A percentile compares a stretch with the other conserved stretches of the same genome.
Evolutionary conservation across 176 grass and related monocot species (phyloP).

Genomic region (Paspalum notatum): DNA sequence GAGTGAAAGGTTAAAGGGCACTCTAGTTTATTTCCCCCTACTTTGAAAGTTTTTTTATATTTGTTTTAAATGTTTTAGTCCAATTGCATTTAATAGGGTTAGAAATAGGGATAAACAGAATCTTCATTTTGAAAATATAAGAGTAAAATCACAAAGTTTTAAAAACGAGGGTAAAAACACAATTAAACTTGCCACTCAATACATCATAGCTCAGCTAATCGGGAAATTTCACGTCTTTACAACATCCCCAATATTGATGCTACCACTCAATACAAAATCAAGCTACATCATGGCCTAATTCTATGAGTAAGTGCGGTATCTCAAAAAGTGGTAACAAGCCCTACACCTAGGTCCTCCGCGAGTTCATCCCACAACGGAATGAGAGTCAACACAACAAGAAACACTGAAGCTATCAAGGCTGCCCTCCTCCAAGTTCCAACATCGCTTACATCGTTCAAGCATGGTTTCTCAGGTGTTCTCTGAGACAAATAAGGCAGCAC

Average conservation of each 20-base stretch:
- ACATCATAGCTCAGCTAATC: conserved; percentile 4
- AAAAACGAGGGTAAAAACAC: too few species aligned
- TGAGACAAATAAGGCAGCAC: conserved; percentile 37
- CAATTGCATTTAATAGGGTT: too few species aligned
- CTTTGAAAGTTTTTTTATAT: too few species aligned
- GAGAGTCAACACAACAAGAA: conserved; percentile 82
- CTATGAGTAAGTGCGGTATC: too few species aligned
- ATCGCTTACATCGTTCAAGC: conserved; percentile 93
- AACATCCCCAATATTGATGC: background rate
- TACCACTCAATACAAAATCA: conserved; percentile 54
- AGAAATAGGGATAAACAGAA: too few species aligned
- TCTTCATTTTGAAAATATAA: too few species aligned
- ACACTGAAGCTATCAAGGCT: conserved; percentile 56
- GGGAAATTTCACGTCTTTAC: conserved; percentile 25
- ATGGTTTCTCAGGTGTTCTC: conserved; percentile 87
- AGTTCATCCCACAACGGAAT: conserved; percentile 95
- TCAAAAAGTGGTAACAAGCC: conserved; percentile 72
- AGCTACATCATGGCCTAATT: conserved; percentile 35
- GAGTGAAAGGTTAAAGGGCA: too few species aligned
- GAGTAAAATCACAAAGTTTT: too few species aligned
- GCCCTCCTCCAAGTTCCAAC: conserved; percentile 88
- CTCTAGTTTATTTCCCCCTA: too few species aligned
- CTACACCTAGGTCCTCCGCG: conserved; percentile 92
- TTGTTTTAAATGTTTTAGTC: too few species aligned
- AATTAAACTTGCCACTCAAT: too few species aligned